A percentile compares a stretch with the other conserved stretches of the same genome.
Evolutionary conservation across 2,329 filamentous ascomycete genomes (phyloP).

Genomic region (Calonectria pseudoreteaudii): DNA sequence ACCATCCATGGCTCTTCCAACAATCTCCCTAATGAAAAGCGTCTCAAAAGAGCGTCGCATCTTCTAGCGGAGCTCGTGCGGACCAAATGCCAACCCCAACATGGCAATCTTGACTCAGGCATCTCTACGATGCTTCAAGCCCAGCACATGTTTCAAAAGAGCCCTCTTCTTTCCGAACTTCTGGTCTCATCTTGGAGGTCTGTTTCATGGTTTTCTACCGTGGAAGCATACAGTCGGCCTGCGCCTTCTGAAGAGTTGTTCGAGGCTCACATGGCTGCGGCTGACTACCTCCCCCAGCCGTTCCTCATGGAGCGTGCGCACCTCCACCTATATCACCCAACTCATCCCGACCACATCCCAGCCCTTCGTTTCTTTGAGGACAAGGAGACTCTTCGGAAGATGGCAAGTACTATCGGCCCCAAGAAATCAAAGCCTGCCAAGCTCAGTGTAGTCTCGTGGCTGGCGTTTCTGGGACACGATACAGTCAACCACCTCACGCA

Average conservation of each 20-base stretch:
- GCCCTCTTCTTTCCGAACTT: conserved; percentile 49
- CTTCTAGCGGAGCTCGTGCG: conserved; percentile 57
- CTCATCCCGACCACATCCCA: conserved; percentile 58
- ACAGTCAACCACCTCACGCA: conserved; percentile 59
- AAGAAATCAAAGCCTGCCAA: conserved; percentile 44
- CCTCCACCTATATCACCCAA: conserved; percentile 66
- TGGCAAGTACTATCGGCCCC: conserved; percentile 40
- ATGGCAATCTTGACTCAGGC: conserved; percentile 60
- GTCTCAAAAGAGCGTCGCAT: conserved; percentile 44
- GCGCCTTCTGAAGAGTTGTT: conserved; percentile 62
- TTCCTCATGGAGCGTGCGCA: conserved; percentile 63
- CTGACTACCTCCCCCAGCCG: conserved; percentile 51
- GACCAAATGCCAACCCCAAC: conserved; percentile 52
- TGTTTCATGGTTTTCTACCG: conserved; percentile 65
- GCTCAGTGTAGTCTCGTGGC: conserved; percentile 50
- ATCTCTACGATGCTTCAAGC: conserved; percentile 62
- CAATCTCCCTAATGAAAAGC: conserved; percentile 34
- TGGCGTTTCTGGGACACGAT: conserved; percentile 58
- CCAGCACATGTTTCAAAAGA: conserved; percentile 54
- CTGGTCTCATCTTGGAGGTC: conserved; percentile 58
- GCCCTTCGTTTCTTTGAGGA: conserved; percentile 61
- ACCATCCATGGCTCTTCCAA: conserved; percentile 47
- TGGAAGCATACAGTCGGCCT: conserved; percentile 59
- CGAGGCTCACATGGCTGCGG: conserved; percentile 63
- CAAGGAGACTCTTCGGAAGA: conserved; percentile 43